Conservation (phyloP, 208 protist species). For the Trypanosomatidae sp. region DNA sequence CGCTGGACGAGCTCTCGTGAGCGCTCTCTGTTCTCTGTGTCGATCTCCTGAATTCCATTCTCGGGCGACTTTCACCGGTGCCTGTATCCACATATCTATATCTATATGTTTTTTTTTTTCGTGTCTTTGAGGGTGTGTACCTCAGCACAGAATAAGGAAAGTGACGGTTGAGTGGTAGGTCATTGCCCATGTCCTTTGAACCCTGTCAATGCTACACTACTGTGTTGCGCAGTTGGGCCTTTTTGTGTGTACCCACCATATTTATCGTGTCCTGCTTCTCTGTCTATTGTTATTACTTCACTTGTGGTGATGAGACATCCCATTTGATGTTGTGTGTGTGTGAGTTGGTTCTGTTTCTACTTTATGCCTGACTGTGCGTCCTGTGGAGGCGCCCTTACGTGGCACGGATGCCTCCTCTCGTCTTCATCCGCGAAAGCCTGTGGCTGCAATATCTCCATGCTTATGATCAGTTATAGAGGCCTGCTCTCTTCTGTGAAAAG, state of each 20-base stretch:
- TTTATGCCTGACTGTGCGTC: neutral
- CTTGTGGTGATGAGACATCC: neutral
- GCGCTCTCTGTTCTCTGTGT: neutral
- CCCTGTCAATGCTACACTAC: neutral
- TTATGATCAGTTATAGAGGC: neutral
- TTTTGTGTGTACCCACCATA: too few relatives aligned
- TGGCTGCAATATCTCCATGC: neutral
- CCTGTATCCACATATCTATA: neutral
- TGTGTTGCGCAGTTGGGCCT: neutral
- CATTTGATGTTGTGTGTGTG: neutral
- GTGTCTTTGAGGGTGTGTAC: neutral
- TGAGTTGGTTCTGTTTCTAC: neutral
- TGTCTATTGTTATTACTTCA: neutral
- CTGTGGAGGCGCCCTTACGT: neutral
- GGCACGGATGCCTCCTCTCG: neutral
- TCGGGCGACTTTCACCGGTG: neutral
- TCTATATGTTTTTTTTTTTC: too few relatives aligned
- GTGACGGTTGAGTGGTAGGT: neutral
- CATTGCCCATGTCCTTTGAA: neutral
- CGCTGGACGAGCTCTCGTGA: neutral
- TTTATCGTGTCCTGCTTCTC: neutral
- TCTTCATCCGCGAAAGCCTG: neutral
- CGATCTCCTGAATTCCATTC: neutral
- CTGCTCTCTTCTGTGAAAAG: neutral
- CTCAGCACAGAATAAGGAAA: neutral